Base-by-base conservation (phyloP, 208 protist species). In the Leishmania arabica region DNA sequence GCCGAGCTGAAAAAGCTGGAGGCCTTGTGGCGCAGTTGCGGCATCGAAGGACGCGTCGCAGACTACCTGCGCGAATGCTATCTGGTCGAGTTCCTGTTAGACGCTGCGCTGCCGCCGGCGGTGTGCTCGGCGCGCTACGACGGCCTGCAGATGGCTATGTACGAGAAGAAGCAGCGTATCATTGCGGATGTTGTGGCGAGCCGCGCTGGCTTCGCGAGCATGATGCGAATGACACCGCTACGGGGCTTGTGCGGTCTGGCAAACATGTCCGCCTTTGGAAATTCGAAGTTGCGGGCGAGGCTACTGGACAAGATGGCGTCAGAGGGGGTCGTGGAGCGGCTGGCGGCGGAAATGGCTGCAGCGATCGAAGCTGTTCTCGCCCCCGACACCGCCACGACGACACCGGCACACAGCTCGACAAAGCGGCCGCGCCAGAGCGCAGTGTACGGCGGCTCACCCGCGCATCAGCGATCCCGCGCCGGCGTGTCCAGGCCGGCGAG, bases 61-160 rank as follows among this genome's bases (percentile, higher is more conserved):
- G 89, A 90, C 40, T 62, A 82, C 8, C 81, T 95, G 84, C 86
- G 86, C 53, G 89, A 94, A 71, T 94, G 91, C 77, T 98, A 96
- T 76, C 82, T 95, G 70, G 79, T 90, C 19, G 93, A 98, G 80
- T 97, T 95, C 60, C 83, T 98, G 24, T 85, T 98, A n/a, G 95
- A 98, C 81, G 91, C 84, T n/a, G 93, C 92, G 11, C 87, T 98
- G 11, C 95, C 95, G 17, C 95, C 95, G 5, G 86, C 95, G 19
- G 95, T 98, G 56, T 98, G 95, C 83, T 98, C 95, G 58, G 75
- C 88, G 3, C 92, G 91, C 72, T 98, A 96, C 84, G 95, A 97
- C 74, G 95, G 92, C 69, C 82, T 98, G 15, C 53, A 79, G 27
- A 83, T 75, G 53, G 81, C 87, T 8, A 77, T 96, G 42, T 75